Percentiles rank a stretch among this genome's conserved stretches.
phyloP scores from a whole-genome alignment of 1,284 basidiomycete genomes.

The Peniophora sp. region DNA sequence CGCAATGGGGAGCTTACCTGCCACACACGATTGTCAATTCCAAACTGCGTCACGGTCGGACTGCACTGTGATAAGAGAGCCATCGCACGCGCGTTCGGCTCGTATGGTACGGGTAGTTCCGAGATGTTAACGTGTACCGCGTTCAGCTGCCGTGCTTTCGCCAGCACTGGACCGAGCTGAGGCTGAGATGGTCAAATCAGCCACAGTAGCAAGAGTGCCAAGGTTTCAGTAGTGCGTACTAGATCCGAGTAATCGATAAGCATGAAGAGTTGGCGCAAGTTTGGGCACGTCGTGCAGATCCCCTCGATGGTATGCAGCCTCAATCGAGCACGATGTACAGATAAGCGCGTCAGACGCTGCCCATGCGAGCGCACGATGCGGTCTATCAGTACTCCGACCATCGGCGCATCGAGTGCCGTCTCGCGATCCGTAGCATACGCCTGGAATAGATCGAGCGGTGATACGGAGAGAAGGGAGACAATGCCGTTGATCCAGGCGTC shows the following conservation, averaged over 20 bases:
- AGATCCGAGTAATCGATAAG: conserved; percentile 38
- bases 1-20: conserved; percentile 26
- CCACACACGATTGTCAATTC: conserved; percentile 35
- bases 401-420: conserved; percentile 29
- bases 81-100: conserved; percentile 15
- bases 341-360: conserved; percentile 43
- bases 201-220: conserved; percentile 1
- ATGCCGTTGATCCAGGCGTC: conserved; percentile 37
- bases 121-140: conserved; percentile 45
- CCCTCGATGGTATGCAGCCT: conserved; percentile 37
- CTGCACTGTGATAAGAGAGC: conserved; percentile 20
- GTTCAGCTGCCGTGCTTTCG: conserved; percentile 30
- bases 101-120: conserved; percentile 18
- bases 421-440: conserved; percentile 46
- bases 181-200: conserved; percentile 23
- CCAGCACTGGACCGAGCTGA: conserved; percentile 19
- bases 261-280: conserved; percentile 55
- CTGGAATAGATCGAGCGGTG: conserved; percentile 51
- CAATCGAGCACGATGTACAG: conserved; percentile 55
- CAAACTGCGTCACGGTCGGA: conserved; percentile 24
- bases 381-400: conserved; percentile 32
- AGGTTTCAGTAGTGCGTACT: conserved; percentile 25
- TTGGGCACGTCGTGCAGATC: conserved; percentile 44
- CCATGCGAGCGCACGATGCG: conserved; percentile 42
- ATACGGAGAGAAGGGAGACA: conserved; percentile 31